Evolutionary conservation across 768 basidiomycete species (phyloP).

Genomic region (Mycena belliarum): DNA sequence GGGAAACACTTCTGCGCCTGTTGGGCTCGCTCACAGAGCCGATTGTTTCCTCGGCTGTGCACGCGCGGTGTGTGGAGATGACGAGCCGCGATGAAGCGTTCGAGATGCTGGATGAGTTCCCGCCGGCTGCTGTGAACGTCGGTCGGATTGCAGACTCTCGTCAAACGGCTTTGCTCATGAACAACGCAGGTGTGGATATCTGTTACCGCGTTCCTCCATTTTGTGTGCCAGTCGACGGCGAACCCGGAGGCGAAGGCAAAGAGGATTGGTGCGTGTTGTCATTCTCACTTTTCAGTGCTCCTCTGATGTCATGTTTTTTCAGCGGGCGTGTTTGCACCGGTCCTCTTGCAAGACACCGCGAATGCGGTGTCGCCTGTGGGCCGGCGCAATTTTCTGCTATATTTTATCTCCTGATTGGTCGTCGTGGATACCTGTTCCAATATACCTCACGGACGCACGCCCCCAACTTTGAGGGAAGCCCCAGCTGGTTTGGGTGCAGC

Average conservation of each 20-base stretch:
- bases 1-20: constrained; percentile 49
- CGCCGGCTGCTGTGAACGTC: constrained; percentile 61
- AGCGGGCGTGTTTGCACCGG: constrained; percentile 66
- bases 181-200: constrained; percentile 69
- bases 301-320: not conserved
- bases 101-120: constrained; percentile 56
- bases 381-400: constrained; percentile 44
- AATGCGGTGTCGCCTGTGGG: constrained; percentile 39
- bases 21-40: constrained; percentile 64
- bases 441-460: too few species aligned
- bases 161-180: not conserved
- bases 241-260: constrained; percentile 30
- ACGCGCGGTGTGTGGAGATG: constrained; percentile 52
- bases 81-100: constrained; percentile 70
- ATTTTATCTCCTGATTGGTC: constrained; percentile 38
- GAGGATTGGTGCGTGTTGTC: constrained; percentile 36
- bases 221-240: constrained; percentile 46
- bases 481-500: too few species aligned
- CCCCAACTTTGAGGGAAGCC: too few species aligned
- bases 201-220: constrained; percentile 72
- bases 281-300: not conserved
- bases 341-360: constrained; percentile 57
- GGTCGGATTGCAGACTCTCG: constrained; percentile 21
- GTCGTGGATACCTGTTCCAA: not conserved
- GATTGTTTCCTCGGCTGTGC: constrained; percentile 57